These are phyloP conservation scores for Pecoramyces ruminantium DNA, from an alignment of 192 early-diverging fungal genomes.

Conservation along the genomic window DNA sequence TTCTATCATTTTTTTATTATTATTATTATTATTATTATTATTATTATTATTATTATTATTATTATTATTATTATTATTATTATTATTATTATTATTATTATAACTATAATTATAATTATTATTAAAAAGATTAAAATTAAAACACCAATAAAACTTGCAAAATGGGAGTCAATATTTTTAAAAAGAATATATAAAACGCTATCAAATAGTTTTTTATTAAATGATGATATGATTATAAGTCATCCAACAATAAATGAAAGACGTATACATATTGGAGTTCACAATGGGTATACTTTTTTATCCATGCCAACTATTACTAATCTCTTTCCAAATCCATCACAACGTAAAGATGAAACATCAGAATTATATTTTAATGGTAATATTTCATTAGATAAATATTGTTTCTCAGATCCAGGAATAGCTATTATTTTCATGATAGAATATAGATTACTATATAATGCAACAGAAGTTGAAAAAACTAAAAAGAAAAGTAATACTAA, in stretches of 20 bases:
- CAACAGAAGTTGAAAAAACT: background rate
- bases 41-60: too few species aligned
- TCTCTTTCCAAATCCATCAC: background rate
- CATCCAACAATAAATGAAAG: background rate
- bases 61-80: too few species aligned
- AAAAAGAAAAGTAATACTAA: background rate
- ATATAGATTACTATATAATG: background rate
- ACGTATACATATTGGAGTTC: background rate
- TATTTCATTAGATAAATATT: background rate
- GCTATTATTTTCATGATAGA: background rate
- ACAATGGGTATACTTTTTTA: background rate
- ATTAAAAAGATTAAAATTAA: background rate
- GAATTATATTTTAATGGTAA: background rate
- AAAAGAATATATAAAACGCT: background rate
- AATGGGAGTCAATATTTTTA: background rate
- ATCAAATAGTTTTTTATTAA: background rate
- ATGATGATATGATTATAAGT: background rate
- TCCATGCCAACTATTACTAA: background rate
- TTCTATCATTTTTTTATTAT: too few species aligned
- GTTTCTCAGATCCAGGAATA: background rate
- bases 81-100: too few species aligned
- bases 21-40: too few species aligned
- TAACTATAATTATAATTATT: too few species aligned
- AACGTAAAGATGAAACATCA: background rate
- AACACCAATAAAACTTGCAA: background rate